Evolutionary conservation across 176 grass and related monocot species (phyloP).

Genomic region (Phoenix roebelenii): DNA sequence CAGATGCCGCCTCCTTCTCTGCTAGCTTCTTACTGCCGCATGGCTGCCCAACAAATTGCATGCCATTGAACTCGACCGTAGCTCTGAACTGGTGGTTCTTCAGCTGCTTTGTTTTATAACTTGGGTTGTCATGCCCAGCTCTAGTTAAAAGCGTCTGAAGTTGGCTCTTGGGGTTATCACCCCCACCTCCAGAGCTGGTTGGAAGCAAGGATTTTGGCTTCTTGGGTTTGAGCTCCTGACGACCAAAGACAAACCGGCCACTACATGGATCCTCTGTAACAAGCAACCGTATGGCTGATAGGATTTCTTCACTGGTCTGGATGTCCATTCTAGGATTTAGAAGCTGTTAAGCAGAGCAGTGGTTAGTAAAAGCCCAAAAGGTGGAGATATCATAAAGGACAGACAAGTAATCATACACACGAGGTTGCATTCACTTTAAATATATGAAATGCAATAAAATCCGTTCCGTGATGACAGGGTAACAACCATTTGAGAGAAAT

Average conservation of each 20-base stretch:
- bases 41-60: conserved; percentile 82
- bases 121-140: conserved; percentile 58
- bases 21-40: conserved; percentile 84
- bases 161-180: conserved; percentile 38
- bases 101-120: conserved; percentile 76
- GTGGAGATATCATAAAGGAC: too few species aligned
- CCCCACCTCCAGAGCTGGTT: conserved; percentile 23
- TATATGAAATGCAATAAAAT: too few species aligned
- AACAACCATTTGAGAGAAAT: too few species aligned
- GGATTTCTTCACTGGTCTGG: conserved; percentile 63
- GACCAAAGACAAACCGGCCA: conserved; percentile 65
- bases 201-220: conserved; percentile 45
- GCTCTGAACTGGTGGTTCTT: conserved; percentile 55
- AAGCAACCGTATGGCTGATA: conserved; percentile 73
- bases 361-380: not conserved
- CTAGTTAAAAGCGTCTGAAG: conserved; percentile 27
- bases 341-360: conserved; percentile 31
- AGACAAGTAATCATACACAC: not conserved
- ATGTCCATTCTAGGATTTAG: conserved; percentile 84
- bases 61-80: conserved; percentile 74
- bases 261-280: conserved; percentile 69
- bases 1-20: conserved; percentile 68
- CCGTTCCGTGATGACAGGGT: too few species aligned
- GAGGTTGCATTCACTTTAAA: too few species aligned
- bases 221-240: conserved; percentile 55